Percentiles rank a stretch among this genome's conserved stretches.
phyloP scores from a whole-genome alignment of 345 rosid species.

The Lagerstroemia speciosa region DNA sequence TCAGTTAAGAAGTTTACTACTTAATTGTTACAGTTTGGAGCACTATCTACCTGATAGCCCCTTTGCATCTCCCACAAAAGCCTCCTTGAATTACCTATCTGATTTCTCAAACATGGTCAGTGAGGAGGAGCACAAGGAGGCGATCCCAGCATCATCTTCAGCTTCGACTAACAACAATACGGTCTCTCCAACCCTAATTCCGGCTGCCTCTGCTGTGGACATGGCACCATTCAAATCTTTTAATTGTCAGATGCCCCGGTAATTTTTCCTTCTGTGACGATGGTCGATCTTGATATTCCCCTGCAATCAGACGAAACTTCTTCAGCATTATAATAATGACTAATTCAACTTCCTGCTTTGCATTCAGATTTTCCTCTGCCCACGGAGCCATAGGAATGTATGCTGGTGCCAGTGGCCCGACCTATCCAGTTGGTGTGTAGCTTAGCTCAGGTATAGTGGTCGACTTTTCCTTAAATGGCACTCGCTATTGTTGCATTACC shows the following conservation, averaged over 20 bases:
- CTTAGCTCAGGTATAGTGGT: constrained; percentile 18
- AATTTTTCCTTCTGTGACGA: background rate
- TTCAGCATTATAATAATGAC: too few species aligned
- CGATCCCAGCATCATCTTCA: constrained; percentile 15
- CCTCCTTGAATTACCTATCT: constrained; percentile 20
- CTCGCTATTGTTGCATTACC: background rate
- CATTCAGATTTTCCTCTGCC: constrained; percentile 48
- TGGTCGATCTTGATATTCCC: background rate
- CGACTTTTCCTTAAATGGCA: constrained; percentile 1
- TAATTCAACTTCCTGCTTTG: background rate
- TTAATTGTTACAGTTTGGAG: constrained; percentile 37
- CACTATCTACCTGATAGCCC: constrained; percentile 70
- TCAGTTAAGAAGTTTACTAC: background rate
- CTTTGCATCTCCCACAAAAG: constrained; percentile 49
- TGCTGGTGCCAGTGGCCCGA: constrained; percentile 65
- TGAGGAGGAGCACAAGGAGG: constrained; percentile 31
- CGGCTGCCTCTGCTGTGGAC: constrained; percentile 36
- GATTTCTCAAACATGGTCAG: constrained; percentile 19
- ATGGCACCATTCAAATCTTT: constrained; percentile 52
- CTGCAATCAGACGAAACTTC: background rate
- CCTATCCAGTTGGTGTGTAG: constrained; percentile 86
- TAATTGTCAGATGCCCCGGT: constrained; percentile 83
- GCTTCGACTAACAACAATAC: constrained; percentile 28
- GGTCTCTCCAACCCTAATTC: constrained; percentile 24
- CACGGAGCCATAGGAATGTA: constrained; percentile 58